Conservation (phyloP, 257 asterid species). For the Cruciata laevipes region DNA sequence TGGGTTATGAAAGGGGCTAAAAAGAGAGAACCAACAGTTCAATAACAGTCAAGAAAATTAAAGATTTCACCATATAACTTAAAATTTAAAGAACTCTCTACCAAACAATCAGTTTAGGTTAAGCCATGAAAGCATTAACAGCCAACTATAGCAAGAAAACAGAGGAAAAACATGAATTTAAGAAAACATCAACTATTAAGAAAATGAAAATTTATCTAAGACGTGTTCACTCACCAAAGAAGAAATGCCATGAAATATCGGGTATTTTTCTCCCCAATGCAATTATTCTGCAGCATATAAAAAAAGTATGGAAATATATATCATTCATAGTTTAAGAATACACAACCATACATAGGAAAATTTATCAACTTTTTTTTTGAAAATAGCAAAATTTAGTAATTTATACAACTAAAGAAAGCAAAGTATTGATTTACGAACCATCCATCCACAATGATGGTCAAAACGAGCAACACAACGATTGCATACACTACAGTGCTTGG, state of each 20-base stretch:
- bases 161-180: neutral
- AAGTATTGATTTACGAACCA: slow-evolving; percentile 46
- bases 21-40: neutral
- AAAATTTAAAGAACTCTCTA: neutral
- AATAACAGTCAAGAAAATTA: neutral
- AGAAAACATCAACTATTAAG: slow-evolving; percentile 1
- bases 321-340: slow-evolving; percentile 7
- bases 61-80: neutral
- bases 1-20: neutral
- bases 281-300: slow-evolving; percentile 64
- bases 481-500: slow-evolving; percentile 95
- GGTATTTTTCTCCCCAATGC: slow-evolving; percentile 94
- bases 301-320: slow-evolving; percentile 15
- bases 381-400: neutral
- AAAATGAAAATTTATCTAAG: neutral
- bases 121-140: neutral
- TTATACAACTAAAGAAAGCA: slow-evolving; percentile 16
- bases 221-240: slow-evolving; percentile 65
- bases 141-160: neutral
- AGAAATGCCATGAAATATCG: slow-evolving; percentile 95
- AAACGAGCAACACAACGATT: slow-evolving; percentile 94
- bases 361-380: too few relatives aligned
- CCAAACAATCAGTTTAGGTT: neutral
- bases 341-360: neutral
- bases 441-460: slow-evolving; percentile 99